These are phyloP conservation scores for Candida arabinofermentans DNA, from an alignment of 805 yeast species.

Conservation along the genomic window DNA sequence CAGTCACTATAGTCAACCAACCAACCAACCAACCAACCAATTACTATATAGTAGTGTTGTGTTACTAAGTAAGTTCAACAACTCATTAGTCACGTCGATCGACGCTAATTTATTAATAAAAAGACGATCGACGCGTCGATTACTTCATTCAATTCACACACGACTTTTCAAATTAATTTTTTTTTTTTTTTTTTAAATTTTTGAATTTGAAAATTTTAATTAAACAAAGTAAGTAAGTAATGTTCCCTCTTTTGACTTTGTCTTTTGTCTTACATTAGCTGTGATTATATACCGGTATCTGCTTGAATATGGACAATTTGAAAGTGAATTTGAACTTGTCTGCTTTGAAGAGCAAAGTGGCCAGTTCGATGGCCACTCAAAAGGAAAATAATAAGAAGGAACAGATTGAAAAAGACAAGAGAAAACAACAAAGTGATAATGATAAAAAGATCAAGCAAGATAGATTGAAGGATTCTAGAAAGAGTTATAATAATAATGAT, in stretches of 20 bases:
- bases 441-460: slow-evolving; percentile 13
- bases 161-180: neutral
- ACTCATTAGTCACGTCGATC: too few relatives aligned
- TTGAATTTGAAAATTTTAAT: neutral
- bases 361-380: slow-evolving; percentile 42
- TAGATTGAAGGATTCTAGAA: neutral
- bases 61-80: too few relatives aligned
- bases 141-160: neutral
- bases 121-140: neutral
- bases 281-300: neutral
- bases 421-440: slow-evolving; percentile 20
- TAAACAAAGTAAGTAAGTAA: too few relatives aligned
- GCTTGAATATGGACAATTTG: slow-evolving; percentile 38
- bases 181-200: neutral
- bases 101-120: too few relatives aligned
- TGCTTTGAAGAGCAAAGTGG: slow-evolving; percentile 62
- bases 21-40: too few relatives aligned
- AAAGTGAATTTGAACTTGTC: slow-evolving; percentile 46
- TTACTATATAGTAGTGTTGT: too few relatives aligned
- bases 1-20: too few relatives aligned
- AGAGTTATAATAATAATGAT: slow-evolving; percentile 13
- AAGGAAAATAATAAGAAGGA: slow-evolving; percentile 15
- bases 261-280: too few relatives aligned
- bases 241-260: too few relatives aligned
- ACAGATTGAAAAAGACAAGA: slow-evolving; percentile 17